Evolutionary conservation across 345 rosid species (phyloP).

Genomic region (Hibiscus syriacus): DNA sequence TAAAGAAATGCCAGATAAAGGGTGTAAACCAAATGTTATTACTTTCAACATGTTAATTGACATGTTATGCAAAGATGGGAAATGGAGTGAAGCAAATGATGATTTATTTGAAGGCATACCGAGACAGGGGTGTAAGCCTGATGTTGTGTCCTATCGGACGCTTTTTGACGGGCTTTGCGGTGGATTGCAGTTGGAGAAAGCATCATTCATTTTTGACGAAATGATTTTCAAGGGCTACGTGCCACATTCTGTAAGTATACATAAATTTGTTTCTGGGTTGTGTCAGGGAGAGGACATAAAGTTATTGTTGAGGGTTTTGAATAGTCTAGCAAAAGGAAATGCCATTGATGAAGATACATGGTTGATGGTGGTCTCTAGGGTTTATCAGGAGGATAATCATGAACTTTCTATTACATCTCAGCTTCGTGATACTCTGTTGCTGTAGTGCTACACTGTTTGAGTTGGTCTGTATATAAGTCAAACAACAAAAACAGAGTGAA

Average conservation of each 20-base stretch:
- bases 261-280: conserved; percentile 33
- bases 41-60: conserved; percentile 58
- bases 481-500: too few relatives aligned
- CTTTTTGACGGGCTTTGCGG: conserved; percentile 62
- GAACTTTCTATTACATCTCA: not conserved
- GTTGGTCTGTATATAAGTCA: too few relatives aligned
- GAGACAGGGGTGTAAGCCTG: conserved; percentile 57
- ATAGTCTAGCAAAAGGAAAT: conserved; percentile 34
- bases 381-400: conserved; percentile 18
- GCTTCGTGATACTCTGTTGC: conserved; percentile 23
- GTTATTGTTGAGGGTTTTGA: conserved; percentile 32
- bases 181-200: conserved; percentile 43
- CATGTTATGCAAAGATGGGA: conserved; percentile 48
- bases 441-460: not conserved
- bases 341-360: conserved; percentile 30
- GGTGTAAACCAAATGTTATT: conserved; percentile 56
- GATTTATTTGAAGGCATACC: conserved; percentile 86
- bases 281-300: conserved; percentile 31
- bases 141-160: conserved; percentile 64
- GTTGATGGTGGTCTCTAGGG: conserved; percentile 28
- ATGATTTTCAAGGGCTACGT: conserved; percentile 70
- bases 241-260: conserved; percentile 36
- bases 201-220: conserved; percentile 58
- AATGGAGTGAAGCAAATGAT: conserved; percentile 45
- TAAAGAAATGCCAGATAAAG: conserved; percentile 47